Evolutionary conservation across 805 yeast genomes (phyloP), one percentile per base, ranked within the genome.

Genomic region (Candida pseudofarinosa): DNA sequence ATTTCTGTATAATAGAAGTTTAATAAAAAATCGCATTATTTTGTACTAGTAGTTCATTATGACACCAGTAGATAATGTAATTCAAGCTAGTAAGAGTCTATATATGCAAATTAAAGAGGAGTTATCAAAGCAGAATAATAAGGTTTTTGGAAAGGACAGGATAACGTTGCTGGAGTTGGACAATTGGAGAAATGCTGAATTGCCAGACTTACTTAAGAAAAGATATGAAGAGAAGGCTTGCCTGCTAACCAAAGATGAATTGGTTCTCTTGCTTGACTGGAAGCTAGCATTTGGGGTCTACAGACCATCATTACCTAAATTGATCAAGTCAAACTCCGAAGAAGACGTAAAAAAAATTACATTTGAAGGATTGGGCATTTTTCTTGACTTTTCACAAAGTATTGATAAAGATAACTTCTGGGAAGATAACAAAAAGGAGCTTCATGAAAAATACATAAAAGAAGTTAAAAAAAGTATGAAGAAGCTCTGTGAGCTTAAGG

Each of bases 181-280:
- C 41, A 31, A 51, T 3, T 74, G 77, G 77, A 59, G 64, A 42
- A 42, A 42, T 16, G 33, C 33, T 0, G 52, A 50, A 14, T 46
- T 73, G 10, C 76, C 77, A 0, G 30, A 39, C 19, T 18, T 34
- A 1, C 33, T 74, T 10, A 37, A 47, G 6, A 16, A 46, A 14
- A 47, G 76, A 35, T 53, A 53, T 43, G 46, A 53, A 3, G 41
- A 50, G 10, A 41, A 46, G 3, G 39, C 51, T 26, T 28, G 53
- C 30, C 40, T 54, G n/a, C 38, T 74, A 12, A 60, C 62, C n/a
- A 65, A 65, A 44, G 59, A 55, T 1, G 79, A 74, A 47, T 60
- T 74, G 51, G 54, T 49, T 3, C 53, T 63, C 19, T 48, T 74
- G 33, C 63, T 74, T 73, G 77, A 73, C 43, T 74, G 79, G 80